A percentile compares a stretch with the other conserved stretches of the same genome.
Conservation (phyloP, 768 basidiomycete species). For the Suillus discolor region DNA sequence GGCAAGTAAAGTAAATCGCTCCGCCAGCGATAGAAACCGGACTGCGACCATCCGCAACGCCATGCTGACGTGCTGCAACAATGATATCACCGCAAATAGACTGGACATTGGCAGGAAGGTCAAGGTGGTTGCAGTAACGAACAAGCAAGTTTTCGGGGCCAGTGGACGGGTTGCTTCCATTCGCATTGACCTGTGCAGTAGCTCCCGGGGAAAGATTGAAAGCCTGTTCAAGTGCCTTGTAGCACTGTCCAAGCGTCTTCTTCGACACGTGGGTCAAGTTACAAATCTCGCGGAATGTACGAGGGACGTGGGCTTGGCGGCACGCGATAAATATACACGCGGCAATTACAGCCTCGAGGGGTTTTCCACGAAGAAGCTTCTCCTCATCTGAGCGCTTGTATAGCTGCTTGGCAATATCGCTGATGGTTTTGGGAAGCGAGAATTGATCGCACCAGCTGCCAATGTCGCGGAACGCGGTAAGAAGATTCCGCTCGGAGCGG, state of each 20-base stretch:
- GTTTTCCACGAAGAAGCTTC: slow-evolving; percentile 88
- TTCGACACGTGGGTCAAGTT: slow-evolving; percentile 93
- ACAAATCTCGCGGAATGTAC: slow-evolving; percentile 96
- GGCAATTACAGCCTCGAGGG: slow-evolving; percentile 90
- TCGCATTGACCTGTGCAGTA: slow-evolving; percentile 48
- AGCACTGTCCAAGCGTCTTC: slow-evolving; percentile 93
- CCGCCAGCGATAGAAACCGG: slow-evolving; percentile 99
- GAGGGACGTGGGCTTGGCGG: slow-evolving; percentile 91
- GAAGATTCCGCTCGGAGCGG: slow-evolving; percentile 82
- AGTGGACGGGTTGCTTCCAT: slow-evolving; percentile 44
- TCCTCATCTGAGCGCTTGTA: slow-evolving; percentile 98
- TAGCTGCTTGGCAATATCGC: slow-evolving; percentile 94
- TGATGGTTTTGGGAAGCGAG: slow-evolving; percentile 89
- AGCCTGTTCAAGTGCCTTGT: slow-evolving; percentile 84
- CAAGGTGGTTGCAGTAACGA: slow-evolving; percentile 94
- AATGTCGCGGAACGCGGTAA: slow-evolving; percentile 89
- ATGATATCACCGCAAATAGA: slow-evolving; percentile 85
- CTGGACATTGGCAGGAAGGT: slow-evolving; percentile 80
- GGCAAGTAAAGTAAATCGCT: slow-evolving; percentile 91
- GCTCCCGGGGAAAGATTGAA: slow-evolving; percentile 89
- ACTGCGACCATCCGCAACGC: slow-evolving; percentile 90
- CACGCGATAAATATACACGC: slow-evolving; percentile 99
- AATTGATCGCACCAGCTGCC: slow-evolving; percentile 95
- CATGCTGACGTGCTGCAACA: slow-evolving; percentile 74
- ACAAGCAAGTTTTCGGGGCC: slow-evolving; percentile 87